Conservation (phyloP, 78 protist genomes). For the Capsaspora owczarzaki region DNA sequence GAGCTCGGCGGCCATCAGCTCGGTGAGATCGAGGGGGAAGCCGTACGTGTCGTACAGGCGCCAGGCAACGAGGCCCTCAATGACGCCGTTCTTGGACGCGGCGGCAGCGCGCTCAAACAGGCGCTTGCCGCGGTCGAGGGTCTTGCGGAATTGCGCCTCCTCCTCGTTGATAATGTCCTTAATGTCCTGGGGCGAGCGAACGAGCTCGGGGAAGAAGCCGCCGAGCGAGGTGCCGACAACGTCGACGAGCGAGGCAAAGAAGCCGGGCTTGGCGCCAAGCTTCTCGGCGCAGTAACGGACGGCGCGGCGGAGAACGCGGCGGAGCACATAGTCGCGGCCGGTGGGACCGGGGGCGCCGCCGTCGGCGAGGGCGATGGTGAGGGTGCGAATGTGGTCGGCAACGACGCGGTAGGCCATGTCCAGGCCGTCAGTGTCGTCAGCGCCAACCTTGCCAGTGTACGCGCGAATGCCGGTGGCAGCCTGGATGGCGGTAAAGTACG, state of each 20-base stretch:
- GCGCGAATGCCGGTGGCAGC: constrained; percentile 48
- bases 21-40: constrained; percentile 90
- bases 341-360: constrained; percentile 80
- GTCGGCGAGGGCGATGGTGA: constrained; percentile 89
- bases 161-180: constrained; percentile 63
- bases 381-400: constrained; percentile 96
- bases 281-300: constrained; percentile 76
- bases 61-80: constrained; percentile 65
- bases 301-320: constrained; percentile 93
- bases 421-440: constrained; percentile 67
- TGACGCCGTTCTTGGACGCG: not conserved
- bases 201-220: constrained; percentile 75
- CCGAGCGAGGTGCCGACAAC: constrained; percentile 64
- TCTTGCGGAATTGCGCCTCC: constrained; percentile 65
- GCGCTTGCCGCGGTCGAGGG: constrained; percentile 50
- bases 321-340: constrained; percentile 86
- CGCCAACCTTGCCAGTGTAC: constrained; percentile 37
- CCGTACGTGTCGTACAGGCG: constrained; percentile 86
- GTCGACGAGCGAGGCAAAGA: constrained; percentile 68
- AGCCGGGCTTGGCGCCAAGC: constrained; percentile 72
- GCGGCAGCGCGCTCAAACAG: constrained; percentile 55
- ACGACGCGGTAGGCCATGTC: constrained; percentile 97
- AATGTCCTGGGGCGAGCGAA: constrained; percentile 14
- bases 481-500: constrained; percentile 63
- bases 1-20: constrained; percentile 86